Base-by-base conservation (phyloP, 2,329 filamentous ascomycete species). In the Botryosphaeria dothidea region DNA sequence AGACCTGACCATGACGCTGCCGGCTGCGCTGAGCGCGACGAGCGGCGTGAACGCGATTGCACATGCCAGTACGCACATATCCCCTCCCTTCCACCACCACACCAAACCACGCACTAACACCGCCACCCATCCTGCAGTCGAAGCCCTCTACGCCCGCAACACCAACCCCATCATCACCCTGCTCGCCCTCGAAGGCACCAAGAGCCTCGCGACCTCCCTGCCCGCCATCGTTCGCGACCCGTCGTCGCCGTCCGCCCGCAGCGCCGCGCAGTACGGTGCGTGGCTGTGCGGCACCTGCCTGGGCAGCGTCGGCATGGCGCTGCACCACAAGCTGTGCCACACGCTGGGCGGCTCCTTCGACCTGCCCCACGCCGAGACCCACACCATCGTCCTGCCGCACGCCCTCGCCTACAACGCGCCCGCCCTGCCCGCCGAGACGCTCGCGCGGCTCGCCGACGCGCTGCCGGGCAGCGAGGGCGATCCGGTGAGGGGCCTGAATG, bases 271-370 rank as follows among this genome's bases (percentile, higher is more conserved):
- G 1, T 88, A 89, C 70, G 88, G 87, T 23, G 87, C 88, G 41
- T 90, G 86, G 86, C 82, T 90, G 1, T 89, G 86, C 69, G 86
- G 86, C 34, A 82, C 80, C 25, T 88, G 85, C 69, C 79, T 89
- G 0, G 87, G 86, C 5, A 83, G 78, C 65, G 84, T 86, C 2
- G 82, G 82, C 62, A 89, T 90, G 85, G 82, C 85, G 2, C 81
- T 90, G 15, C 88, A 90, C 71, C 88, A 90, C 75, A 90, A 90
- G 72, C 81, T 90, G 1, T 89, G 87, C 75, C 88, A 90, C 71
- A 85, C 85, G 0, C 78, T 90, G 1, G 88, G 87, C 25, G 88
- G 88, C 7, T 84, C 81, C 69, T 88, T 90, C 73, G 83, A 85
- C 67, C 80, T 90, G 6, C 86, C 88, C 0, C 87, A 90, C 66